A percentile compares a stretch with the other conserved stretches of the same genome.
These are phyloP conservation scores for Papiliotrema terrestris DNA, from an alignment of 1,284 basidiomycete genomes.

Conservation along the genomic window DNA sequence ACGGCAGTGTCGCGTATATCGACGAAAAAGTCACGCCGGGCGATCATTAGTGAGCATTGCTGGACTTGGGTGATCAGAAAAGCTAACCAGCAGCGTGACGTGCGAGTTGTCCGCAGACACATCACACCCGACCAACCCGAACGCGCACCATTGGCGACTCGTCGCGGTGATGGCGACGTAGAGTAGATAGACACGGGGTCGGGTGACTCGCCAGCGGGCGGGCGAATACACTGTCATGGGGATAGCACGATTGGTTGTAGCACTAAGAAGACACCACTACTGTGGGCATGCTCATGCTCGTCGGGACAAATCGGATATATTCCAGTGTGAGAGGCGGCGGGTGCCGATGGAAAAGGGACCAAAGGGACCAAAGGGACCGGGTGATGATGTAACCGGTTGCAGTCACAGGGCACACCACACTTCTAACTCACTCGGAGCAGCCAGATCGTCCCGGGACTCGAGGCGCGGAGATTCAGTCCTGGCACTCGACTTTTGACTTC, in stretches of 20 bases:
- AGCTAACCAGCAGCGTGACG: slow-evolving; percentile 33
- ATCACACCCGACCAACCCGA: slow-evolving; percentile 37
- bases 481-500: no score
- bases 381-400: no score
- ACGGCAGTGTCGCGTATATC: slow-evolving; percentile 43
- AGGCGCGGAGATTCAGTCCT: no score
- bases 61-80: background rate
- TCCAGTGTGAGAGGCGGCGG: no score
- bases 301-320: no score
- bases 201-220: background rate
- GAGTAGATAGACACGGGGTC: background rate
- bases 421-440: no score
- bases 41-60: slow-evolving; percentile 38
- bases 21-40: slow-evolving; percentile 48
- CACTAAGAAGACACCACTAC: no score
- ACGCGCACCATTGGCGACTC: slow-evolving; percentile 49
- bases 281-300: no score
- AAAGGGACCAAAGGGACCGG: background rate
- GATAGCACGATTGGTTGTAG: no score
- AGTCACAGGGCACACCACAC: no score
- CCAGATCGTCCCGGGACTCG: no score
- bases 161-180: slow-evolving; percentile 50
- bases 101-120: slow-evolving; percentile 46
- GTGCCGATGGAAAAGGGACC: background rate
- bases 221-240: no score